phyloP scores from a whole-genome alignment of 2,329 filamentous ascomycete genomes.

The Endoconidiophora laricicola region DNA sequence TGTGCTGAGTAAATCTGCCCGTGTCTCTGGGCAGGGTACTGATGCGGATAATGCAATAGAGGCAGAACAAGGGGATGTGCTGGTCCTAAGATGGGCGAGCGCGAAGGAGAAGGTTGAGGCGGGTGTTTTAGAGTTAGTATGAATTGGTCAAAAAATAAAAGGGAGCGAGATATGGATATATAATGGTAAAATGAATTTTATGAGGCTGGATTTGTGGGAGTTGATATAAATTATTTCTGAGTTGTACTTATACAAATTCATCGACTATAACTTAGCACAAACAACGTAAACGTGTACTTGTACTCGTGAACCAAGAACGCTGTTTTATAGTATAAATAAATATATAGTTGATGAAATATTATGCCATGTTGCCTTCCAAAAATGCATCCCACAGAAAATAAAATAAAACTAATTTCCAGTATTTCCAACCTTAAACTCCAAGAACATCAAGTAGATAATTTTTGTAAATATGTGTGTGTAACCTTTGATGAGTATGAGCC shows the following conservation, averaged over 20 bases:
- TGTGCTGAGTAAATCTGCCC: conserved; percentile 39
- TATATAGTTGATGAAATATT: background rate
- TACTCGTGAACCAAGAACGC: no score
- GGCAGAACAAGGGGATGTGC: conserved; percentile 43
- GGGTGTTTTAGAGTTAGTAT: conserved; percentile 42
- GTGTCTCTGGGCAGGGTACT: conserved; percentile 43
- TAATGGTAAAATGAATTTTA: background rate
- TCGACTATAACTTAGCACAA: background rate
- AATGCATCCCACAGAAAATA: background rate
- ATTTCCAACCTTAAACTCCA: background rate
- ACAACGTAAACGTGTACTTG: no score
- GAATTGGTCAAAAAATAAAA: conserved; percentile 16
- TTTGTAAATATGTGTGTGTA: conserved; percentile 2
- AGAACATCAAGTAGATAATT: no score
- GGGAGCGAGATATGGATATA: background rate
- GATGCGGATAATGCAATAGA: conserved; percentile 45
- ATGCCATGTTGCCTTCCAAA: background rate
- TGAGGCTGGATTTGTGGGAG: background rate
- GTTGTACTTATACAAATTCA: background rate
- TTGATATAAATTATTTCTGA: background rate
- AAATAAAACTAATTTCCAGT: background rate
- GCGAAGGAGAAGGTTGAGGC: conserved; percentile 42
- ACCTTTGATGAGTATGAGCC: background rate
- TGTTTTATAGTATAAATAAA: background rate
- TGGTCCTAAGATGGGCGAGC: conserved; percentile 60